Percentiles rank a stretch among this genome's conserved stretches.
phyloP scores from a whole-genome alignment of 2,329 filamentous ascomycete species.

The Aspergillus sp. region DNA sequence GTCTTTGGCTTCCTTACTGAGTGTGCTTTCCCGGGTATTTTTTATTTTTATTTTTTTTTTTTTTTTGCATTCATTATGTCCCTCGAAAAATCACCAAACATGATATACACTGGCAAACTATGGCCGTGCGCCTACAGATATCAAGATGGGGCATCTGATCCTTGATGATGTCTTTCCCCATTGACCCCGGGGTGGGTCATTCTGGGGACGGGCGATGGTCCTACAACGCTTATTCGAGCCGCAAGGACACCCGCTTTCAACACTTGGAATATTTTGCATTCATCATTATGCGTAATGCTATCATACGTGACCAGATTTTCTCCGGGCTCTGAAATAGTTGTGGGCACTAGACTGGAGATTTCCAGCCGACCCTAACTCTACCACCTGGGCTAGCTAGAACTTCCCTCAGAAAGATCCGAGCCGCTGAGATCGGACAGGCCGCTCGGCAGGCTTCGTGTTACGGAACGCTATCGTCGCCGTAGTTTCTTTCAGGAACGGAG shows the following conservation, averaged over 20 bases:
- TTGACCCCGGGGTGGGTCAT: not conserved
- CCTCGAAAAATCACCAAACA: no score
- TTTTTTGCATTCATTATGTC: no score
- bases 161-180: not conserved
- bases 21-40: no score
- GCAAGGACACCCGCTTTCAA: not conserved
- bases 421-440: not conserved
- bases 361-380: not conserved
- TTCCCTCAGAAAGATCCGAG: not conserved
- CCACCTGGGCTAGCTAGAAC: not conserved
- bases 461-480: not conserved
- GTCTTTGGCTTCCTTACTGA: no score
- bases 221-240: not conserved
- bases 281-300: not conserved
- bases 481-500: not conserved
- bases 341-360: not conserved
- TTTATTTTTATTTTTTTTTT: no score
- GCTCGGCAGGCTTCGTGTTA: not conserved
- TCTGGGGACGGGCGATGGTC: not conserved
- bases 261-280: not conserved
- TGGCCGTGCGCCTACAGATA: no score
- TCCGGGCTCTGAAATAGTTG: not conserved
- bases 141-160: not conserved
- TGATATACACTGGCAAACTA: no score
- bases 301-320: not conserved